Percentiles rank a stretch among this genome's conserved stretches.
phyloP scores from a whole-genome alignment of 2,329 filamentous ascomycete genomes.

The Madurella fahalii region DNA sequence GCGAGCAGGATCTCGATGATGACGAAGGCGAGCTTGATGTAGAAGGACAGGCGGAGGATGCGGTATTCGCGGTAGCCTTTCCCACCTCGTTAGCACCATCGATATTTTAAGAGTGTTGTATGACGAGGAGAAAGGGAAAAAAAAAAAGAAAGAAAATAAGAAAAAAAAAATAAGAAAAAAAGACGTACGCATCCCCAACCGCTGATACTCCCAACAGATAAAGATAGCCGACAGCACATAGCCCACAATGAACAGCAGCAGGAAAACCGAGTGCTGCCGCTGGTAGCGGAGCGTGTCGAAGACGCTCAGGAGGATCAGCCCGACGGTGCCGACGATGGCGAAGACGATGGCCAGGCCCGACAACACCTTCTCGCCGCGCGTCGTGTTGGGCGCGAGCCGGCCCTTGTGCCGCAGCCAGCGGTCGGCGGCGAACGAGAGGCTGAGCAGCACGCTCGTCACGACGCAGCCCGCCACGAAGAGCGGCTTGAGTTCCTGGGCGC shows the following conservation, averaged over 20 bases:
- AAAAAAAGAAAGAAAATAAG: not conserved
- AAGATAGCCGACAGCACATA: constrained; percentile 84
- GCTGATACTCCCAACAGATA: constrained; percentile 86
- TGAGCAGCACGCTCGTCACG: constrained; percentile 73
- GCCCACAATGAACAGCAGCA: constrained; percentile 78
- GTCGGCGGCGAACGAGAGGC: constrained; percentile 75
- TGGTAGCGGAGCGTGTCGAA: constrained; percentile 76
- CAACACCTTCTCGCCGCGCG: constrained; percentile 58
- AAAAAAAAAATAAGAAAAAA: not conserved
- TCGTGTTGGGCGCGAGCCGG: constrained; percentile 70
- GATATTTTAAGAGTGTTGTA: not conserved
- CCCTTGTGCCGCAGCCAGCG: constrained; percentile 80
- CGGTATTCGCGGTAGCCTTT: constrained; percentile 68
- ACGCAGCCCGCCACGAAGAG: constrained; percentile 71
- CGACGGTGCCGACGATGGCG: constrained; percentile 70
- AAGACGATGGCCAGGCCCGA: constrained; percentile 59
- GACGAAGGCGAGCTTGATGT: constrained; percentile 82
- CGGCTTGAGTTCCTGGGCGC: constrained; percentile 61
- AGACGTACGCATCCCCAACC: constrained; percentile 65
- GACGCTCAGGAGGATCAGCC: constrained; percentile 76
- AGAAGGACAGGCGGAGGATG: constrained; percentile 75
- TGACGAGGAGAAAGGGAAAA: not conserved
- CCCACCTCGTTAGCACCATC: not conserved
- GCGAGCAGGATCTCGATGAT: constrained; percentile 71
- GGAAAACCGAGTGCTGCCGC: constrained; percentile 67